Evolutionary conservation across 768 basidiomycete species (phyloP), one percentile per base, ranked within the genome.

Genomic region (Pulveroboletus sp.): DNA sequence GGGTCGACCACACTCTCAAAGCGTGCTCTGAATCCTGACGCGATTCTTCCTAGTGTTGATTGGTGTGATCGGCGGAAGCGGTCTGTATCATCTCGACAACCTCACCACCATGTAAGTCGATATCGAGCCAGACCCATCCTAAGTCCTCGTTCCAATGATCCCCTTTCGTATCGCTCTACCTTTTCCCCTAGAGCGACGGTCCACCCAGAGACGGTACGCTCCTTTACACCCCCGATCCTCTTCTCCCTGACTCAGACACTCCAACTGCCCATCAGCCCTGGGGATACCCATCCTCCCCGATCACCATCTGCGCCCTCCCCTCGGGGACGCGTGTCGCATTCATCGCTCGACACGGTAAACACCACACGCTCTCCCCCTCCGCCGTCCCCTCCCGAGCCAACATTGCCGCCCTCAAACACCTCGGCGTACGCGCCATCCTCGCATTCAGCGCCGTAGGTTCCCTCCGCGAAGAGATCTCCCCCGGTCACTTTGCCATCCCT

Each of bases 381-480:
- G 65, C 77, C 31, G 88, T 98, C 8, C 93, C 93, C 41, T 70
- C 76, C 0, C 83, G 90, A 45, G 95, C 95, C 56, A 99, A 97
- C 77, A 93, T 97, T 62, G 88, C 94, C 27, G 95, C 94, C 0
- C 78, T 97, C 63, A 97, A 97, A 70, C 84, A 82, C 37, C 77
- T 98, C 57, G 95, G 95, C 37, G 89, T 93, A 8, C 81, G 84
- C 56, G 89, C 83, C 43, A 81, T 98, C 65, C 75, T 98, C 57
- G 93, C 93, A 7, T 98, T 98, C 77, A 89, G 87, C 33, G 94
- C 95, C 15, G 95, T 98, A 39, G 95, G 95, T 26, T 93, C 90
- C 8, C 78, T 99, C 10, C 81, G 92, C 38, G 95, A 99, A 66
- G 93, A 96, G 61, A 90, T 97, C 68, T 67, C 81, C 30, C 93